Evolutionary conservation across 208 protist genomes (phyloP), one percentile per base, ranked within the genome.

Genomic region (Leishmania turanica): DNA sequence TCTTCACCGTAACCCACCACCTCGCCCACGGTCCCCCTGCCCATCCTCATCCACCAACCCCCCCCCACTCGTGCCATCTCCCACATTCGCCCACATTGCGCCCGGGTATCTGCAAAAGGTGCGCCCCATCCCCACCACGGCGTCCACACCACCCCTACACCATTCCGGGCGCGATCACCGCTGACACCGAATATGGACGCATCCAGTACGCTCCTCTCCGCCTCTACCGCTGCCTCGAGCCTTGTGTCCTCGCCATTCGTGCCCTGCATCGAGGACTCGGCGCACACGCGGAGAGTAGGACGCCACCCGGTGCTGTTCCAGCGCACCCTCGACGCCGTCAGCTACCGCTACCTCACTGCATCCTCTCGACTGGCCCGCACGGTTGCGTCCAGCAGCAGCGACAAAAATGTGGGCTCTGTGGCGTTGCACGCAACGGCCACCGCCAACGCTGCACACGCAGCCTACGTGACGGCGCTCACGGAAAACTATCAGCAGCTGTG

Each of bases 241-340:
- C 19, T 31, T 42, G 56, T 68, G 56, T 19, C 45, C 19, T 68
- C 85, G 68, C 77, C 89, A 31, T 95, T 93, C 72, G 79, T 91
- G 3, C 87, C 90, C 0, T 90, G 88, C 68, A 84, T 90, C 13
- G 92, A 95, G 74, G 92, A 93, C 78, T 83, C 90, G 15, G 64
- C 77, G 34, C 79, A 76, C 77, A 85, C 82, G 24, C 79, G 77
- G 62, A 60, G 64, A 27, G 13, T 77, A 1, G 79, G 82, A 24
- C 82, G 88, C 19, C 84, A 92, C 62, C 78, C 73, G n/a, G 69
- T 81, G 24, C 27, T 53, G 1, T 84, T 84, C 21, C 88, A 86
- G n/a, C 84, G 90, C 78, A 79, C 80, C 60, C 83, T 95, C 40
- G 80, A 87, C 71, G 42, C 5, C 31, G 88, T 85, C 53, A 79